Evolutionary conservation across 2,329 filamentous ascomycete genomes (phyloP).

Genomic region (Macrophomina pseudophaseolina): DNA sequence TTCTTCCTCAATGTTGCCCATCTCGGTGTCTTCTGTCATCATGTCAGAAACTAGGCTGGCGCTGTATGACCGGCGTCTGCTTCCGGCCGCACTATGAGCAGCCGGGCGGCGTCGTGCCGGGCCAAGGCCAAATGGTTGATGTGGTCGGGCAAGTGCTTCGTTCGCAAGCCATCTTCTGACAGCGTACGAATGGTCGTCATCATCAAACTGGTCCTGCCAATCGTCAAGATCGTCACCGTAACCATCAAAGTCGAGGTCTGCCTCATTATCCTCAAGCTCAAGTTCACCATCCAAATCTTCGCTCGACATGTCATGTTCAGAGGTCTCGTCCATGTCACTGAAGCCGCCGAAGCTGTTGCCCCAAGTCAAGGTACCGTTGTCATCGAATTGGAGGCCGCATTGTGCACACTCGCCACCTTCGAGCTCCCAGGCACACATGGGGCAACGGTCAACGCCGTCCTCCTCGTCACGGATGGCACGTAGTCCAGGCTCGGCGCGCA

Average conservation of each 20-base stretch:
- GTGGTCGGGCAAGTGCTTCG: conserved; percentile 40
- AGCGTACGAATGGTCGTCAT: conserved; percentile 32
- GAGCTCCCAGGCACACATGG: conserved; percentile 66
- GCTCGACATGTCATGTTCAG: conserved; percentile 33
- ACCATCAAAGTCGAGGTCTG: conserved; percentile 32
- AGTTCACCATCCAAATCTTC: conserved; percentile 42
- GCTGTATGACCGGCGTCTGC: conserved; percentile 44
- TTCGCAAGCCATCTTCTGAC: conserved; percentile 32
- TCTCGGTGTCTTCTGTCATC: conserved; percentile 44
- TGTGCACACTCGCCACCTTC: conserved; percentile 63
- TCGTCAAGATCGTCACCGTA: conserved; percentile 40
- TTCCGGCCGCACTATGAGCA: conserved; percentile 49
- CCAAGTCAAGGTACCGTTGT: conserved; percentile 49
- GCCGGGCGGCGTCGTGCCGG: conserved; percentile 39
- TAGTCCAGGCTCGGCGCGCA: conserved; percentile 25
- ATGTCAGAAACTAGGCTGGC: conserved; percentile 48
- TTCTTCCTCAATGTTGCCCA: conserved; percentile 50
- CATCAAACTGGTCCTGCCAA: conserved; percentile 39
- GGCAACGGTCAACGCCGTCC: conserved; percentile 68
- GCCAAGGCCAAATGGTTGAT: conserved; percentile 34
- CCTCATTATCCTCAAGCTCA: conserved; percentile 45
- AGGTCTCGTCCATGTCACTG: conserved; percentile 52
- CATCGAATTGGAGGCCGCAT: conserved; percentile 59
- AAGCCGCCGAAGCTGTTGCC: conserved; percentile 42
- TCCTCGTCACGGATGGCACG: conserved; percentile 39